A percentile compares a stretch with the other conserved stretches of the same genome.
Evolutionary conservation across 495 filamentous ascomycete species (phyloP).

Genomic region (Paragyromitra xinjiangensis): DNA sequence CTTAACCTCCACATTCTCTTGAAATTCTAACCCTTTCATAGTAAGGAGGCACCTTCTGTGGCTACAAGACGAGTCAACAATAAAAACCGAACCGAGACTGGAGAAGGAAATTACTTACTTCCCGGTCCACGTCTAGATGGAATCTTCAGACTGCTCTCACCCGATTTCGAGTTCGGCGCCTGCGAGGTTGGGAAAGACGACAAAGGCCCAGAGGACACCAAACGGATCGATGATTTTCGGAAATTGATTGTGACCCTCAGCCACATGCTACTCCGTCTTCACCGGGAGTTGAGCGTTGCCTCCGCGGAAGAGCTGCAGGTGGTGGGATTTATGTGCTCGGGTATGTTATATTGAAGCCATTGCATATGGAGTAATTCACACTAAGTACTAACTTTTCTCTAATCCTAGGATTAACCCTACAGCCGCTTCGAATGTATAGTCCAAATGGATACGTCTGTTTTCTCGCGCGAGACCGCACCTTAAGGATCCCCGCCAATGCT

Average conservation of each 20-base stretch:
- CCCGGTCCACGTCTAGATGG: neutral
- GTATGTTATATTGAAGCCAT: neutral
- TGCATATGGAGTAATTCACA: neutral
- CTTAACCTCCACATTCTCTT: neutral
- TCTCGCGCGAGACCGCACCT: neutral
- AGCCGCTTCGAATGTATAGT: neutral
- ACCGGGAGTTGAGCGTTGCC: neutral
- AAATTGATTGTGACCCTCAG: neutral
- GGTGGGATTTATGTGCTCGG: conserved; percentile 1
- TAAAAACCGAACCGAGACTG: neutral
- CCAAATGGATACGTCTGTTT: neutral
- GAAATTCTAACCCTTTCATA: neutral
- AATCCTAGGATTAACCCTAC: neutral
- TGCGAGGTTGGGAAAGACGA: conserved; percentile 4
- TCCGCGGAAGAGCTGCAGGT: neutral
- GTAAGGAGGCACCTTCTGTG: conserved; percentile 2
- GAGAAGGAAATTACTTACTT: neutral
- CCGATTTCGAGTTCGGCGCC: neutral
- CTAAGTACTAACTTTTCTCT: neutral
- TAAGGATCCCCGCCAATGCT: neutral
- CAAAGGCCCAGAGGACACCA: conserved; percentile 9
- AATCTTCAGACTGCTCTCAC: neutral
- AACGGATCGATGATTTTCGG: conserved; percentile 3
- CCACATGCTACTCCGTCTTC: conserved; percentile 6
- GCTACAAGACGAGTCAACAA: neutral